These are phyloP conservation scores for Hanseniaspora clermontiae DNA, from an alignment of 805 yeast species.

Conservation along the genomic window DNA sequence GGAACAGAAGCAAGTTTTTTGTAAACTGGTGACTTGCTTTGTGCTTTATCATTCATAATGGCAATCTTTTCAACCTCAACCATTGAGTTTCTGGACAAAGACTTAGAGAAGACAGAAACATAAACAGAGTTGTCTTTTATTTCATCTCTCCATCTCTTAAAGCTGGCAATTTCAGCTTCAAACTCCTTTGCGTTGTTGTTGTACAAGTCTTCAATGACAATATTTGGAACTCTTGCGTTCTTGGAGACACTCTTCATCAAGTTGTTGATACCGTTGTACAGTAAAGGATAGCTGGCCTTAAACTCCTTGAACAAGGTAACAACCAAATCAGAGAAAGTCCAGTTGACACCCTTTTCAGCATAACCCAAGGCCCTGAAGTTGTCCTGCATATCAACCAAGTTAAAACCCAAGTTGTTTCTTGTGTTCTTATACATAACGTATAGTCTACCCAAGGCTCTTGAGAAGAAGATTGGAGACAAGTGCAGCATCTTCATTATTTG, in stretches of 20 bases:
- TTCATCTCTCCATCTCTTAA: constrained; percentile 35
- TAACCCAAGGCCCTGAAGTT: constrained; percentile 80
- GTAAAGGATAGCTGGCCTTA: constrained; percentile 44
- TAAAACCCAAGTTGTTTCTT: constrained; percentile 63
- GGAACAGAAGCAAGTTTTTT: constrained; percentile 73
- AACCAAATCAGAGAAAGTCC: constrained; percentile 79
- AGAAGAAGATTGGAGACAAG: constrained; percentile 52
- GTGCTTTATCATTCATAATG: constrained; percentile 29
- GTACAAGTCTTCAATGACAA: constrained; percentile 23
- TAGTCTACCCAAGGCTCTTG: constrained; percentile 64
- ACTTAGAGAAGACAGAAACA: constrained; percentile 67
- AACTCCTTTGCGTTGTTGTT: constrained; percentile 6
- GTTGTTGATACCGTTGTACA: constrained; percentile 34
- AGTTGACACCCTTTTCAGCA: constrained; percentile 54
- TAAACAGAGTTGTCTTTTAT: constrained; percentile 44
- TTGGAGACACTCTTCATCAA: constrained; percentile 18
- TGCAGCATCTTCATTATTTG: constrained; percentile 48
- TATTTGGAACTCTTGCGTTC: constrained; percentile 21
- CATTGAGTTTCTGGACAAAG: constrained; percentile 55
- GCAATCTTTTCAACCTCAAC: constrained; percentile 52
- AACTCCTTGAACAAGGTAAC: constrained; percentile 53
- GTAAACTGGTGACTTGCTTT: constrained; percentile 34
- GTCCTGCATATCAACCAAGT: constrained; percentile 66
- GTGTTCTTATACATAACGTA: constrained; percentile 44
- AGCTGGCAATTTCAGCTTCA: constrained; percentile 12